Percentiles rank a stretch among this genome's conserved stretches.
These are phyloP conservation scores for Paramecium pentaurelia DNA, from an alignment of 73 alveolate genomes.

Conservation along the genomic window DNA sequence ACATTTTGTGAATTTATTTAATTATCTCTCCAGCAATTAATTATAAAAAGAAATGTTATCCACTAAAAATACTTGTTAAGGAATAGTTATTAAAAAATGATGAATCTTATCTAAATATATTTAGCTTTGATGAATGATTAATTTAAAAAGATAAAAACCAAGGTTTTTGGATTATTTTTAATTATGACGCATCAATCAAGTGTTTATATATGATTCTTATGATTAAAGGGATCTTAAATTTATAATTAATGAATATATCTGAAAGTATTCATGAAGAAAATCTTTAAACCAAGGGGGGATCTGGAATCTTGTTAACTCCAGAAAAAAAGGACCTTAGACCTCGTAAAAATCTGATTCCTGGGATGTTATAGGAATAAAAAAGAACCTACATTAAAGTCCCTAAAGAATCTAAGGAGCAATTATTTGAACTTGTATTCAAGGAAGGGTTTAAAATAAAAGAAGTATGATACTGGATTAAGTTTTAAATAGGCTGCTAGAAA, in stretches of 20 bases:
- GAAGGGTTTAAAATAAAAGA: not conserved
- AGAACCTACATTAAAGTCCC: not conserved
- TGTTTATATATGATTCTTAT: not conserved
- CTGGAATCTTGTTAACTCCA: not conserved
- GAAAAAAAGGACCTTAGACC: not conserved
- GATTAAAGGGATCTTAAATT: not conserved
- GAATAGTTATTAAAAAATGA: not conserved
- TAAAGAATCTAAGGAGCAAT: not conserved
- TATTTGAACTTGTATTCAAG: not conserved
- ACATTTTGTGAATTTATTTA: not conserved
- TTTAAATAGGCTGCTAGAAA: not conserved
- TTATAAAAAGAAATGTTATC: not conserved
- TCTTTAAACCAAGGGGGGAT: not conserved
- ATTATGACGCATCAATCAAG: not conserved
- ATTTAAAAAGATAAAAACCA: not conserved
- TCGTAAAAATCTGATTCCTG: not conserved
- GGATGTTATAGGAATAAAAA: not conserved
- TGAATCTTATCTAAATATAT: not conserved
- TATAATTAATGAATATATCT: not conserved
- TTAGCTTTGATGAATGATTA: not conserved
- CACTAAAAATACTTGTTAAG: not conserved
- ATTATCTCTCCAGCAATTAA: not conserved
- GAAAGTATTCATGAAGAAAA: not conserved
- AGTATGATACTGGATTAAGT: not conserved
- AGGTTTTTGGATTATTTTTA: not conserved